phyloP scores from a whole-genome alignment of 1,139 yeast genomes.

The Blastobotrys indianensis region DNA sequence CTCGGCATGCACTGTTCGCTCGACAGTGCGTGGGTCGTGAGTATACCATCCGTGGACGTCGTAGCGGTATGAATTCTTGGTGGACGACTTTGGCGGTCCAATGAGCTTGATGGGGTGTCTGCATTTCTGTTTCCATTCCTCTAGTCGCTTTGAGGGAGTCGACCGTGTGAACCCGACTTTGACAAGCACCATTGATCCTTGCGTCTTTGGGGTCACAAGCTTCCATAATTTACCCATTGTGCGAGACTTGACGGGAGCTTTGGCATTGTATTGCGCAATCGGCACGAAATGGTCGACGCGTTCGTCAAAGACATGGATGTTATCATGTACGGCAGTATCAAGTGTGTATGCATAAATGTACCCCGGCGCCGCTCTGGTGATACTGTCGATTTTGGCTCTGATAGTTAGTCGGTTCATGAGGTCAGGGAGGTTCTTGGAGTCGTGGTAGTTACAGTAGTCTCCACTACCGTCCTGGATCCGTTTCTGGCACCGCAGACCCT shows the following conservation, averaged over 20 bases:
- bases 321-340: constrained; percentile 16
- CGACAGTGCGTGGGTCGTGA: constrained; percentile 20
- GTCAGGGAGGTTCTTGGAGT: constrained; percentile 12
- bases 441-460: constrained; percentile 20
- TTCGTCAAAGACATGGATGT: constrained; percentile 25
- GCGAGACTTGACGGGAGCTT: not conserved
- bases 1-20: constrained; percentile 21
- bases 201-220: not conserved
- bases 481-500: constrained; percentile 11
- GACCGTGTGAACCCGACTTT: constrained; percentile 31
- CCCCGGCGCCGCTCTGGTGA: constrained; percentile 20
- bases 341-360: constrained; percentile 29
- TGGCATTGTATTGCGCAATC: not conserved
- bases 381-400: constrained; percentile 4
- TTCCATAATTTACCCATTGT: not conserved
- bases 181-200: constrained; percentile 18
- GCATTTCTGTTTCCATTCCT: constrained; percentile 29
- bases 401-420: constrained; percentile 14
- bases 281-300: constrained; percentile 10
- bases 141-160: constrained; percentile 24
- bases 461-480: not conserved
- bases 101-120: constrained; percentile 23
- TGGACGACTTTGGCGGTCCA: constrained; percentile 8
- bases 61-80: not conserved
- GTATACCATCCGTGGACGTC: constrained; percentile 24